Evolutionary conservation across 805 yeast species (phyloP).

Genomic region (Millerozyma acaciae): DNA sequence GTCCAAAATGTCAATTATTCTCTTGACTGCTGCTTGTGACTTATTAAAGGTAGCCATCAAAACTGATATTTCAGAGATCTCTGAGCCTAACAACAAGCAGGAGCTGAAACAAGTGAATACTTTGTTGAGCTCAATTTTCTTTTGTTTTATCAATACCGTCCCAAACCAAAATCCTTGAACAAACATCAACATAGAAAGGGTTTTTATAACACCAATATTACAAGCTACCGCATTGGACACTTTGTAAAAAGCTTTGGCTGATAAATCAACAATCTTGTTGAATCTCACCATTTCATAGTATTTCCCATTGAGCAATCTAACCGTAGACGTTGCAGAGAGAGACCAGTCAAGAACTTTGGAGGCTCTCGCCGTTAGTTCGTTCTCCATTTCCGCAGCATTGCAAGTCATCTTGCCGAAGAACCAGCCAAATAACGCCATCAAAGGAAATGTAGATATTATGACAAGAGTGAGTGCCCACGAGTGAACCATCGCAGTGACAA

Average conservation of each 20-base stretch:
- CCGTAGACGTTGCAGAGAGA: slow-evolving; percentile 53
- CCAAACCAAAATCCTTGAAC: slow-evolving; percentile 96
- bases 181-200: slow-evolving; percentile 67
- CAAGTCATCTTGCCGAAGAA: slow-evolving; percentile 51
- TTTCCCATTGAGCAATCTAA: slow-evolving; percentile 60
- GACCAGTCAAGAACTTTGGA: slow-evolving; percentile 71
- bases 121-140: slow-evolving; percentile 51
- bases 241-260: slow-evolving; percentile 38
- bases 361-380: slow-evolving; percentile 49
- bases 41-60: slow-evolving; percentile 62
- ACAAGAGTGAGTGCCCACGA: slow-evolving; percentile 86
- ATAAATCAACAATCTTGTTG: slow-evolving; percentile 26
- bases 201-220: slow-evolving; percentile 55
- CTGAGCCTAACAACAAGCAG: slow-evolving; percentile 67
- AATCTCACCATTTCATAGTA: slow-evolving; percentile 47
- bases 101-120: slow-evolving; percentile 83
- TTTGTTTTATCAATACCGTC: slow-evolving; percentile 52
- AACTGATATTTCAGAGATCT: slow-evolving; percentile 51
- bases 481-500: slow-evolving; percentile 64
- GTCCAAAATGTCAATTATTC: slow-evolving; percentile 42
- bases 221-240: slow-evolving; percentile 46
- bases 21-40: slow-evolving; percentile 64
- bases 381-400: slow-evolving; percentile 51
- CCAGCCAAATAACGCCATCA: slow-evolving; percentile 49
- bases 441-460: slow-evolving; percentile 69